phyloP scores from a whole-genome alignment of 2,329 filamentous ascomycete species.

The Aspergillus piperis region DNA sequence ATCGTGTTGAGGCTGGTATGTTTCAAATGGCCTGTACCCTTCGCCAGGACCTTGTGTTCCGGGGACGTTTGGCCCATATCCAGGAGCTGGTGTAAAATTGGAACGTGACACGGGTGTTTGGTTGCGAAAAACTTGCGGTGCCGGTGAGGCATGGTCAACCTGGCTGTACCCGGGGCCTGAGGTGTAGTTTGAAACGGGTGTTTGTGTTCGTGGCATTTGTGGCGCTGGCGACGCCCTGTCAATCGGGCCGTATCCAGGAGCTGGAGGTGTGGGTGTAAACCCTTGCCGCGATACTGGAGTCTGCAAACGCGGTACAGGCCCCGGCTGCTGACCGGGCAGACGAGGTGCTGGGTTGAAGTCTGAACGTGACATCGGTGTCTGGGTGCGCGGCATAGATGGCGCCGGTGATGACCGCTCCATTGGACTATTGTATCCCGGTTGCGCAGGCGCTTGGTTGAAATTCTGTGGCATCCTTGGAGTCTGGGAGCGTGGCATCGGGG shows the following conservation, averaged over 20 bases:
- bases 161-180: background rate
- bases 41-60: conserved; percentile 9
- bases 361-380: conserved; percentile 5
- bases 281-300: conserved; percentile 2
- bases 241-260: background rate
- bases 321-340: background rate
- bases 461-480: conserved; percentile 1
- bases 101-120: conserved; percentile 19
- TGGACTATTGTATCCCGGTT: background rate
- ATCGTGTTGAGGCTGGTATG: conserved; percentile 10
- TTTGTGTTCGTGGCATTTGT: conserved; percentile 9
- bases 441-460: background rate
- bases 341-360: background rate
- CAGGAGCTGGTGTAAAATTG: conserved; percentile 13
- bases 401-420: background rate
- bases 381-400: background rate
- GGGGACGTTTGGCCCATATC: conserved; percentile 3
- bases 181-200: conserved; percentile 6
- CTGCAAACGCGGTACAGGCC: background rate
- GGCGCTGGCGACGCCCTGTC: conserved; percentile 5
- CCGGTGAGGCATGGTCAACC: background rate
- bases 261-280: background rate
- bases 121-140: background rate
- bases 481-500: conserved; percentile 24
- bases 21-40: conserved; percentile 9